Conservation (phyloP, 140 eudicot species). For the Stevia rebaudiana region DNA sequence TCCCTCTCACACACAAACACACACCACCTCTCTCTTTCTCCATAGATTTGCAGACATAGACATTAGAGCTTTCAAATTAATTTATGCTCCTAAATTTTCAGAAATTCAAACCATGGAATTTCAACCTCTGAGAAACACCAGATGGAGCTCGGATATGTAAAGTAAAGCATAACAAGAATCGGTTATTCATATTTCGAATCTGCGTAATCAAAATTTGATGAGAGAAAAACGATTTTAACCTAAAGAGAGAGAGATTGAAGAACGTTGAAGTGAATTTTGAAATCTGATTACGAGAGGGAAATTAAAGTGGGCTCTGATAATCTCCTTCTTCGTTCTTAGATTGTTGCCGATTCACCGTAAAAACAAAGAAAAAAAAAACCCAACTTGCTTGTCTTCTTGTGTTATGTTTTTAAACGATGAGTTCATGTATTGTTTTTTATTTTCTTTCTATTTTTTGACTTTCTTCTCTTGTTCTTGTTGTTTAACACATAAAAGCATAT, state of each 20-base stretch:
- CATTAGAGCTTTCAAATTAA: too few species aligned
- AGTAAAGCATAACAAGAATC: background rate
- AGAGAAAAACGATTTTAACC: slow-evolving; percentile 21
- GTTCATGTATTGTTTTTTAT: slow-evolving; percentile 4
- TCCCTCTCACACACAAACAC: too few species aligned
- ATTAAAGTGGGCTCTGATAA: too few species aligned
- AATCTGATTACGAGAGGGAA: slow-evolving; percentile 21
- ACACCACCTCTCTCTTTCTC: too few species aligned
- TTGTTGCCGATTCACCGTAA: too few species aligned
- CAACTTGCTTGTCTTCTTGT: slow-evolving; percentile 5
- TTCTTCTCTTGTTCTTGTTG: background rate
- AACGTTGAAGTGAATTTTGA: slow-evolving; percentile 13
- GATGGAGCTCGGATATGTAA: slow-evolving; percentile 36
- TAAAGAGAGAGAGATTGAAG: slow-evolving; percentile 16
- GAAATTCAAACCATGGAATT: too few species aligned
- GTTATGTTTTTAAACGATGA: slow-evolving; percentile 8
- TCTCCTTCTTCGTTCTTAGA: too few species aligned
- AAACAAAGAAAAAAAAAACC: background rate
- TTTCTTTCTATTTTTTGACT: too few species aligned
- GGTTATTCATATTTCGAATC: slow-evolving; percentile 1
- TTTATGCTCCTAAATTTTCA: too few species aligned
- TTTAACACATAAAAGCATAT: background rate
- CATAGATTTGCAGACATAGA: too few species aligned
- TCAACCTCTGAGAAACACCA: slow-evolving; percentile 16
- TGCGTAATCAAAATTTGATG: background rate